A percentile compares a stretch with the other conserved stretches of the same genome.
Conservation (phyloP, 2,329 filamentous ascomycete species). For the Aspergillus terreus region DNA sequence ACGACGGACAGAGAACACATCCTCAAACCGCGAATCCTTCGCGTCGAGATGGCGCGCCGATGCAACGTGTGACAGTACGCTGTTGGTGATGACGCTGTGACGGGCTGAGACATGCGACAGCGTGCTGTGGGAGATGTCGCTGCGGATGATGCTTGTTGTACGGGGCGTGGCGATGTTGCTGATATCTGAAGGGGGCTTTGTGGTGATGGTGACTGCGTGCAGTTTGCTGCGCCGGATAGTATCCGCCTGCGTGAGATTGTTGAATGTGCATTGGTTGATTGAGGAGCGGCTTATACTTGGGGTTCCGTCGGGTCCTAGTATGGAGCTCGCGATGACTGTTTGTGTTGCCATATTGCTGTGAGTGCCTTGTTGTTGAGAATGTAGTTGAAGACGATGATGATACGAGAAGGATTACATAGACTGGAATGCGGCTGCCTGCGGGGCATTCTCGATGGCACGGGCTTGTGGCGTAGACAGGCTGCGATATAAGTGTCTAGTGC, state of each 20-base stretch:
- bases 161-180: background rate
- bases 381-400: too few relatives aligned
- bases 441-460: too few relatives aligned
- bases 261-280: slow-evolving; percentile 10
- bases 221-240: slow-evolving; percentile 9
- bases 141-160: slow-evolving; percentile 12
- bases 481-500: too few relatives aligned
- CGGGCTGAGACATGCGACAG: slow-evolving; percentile 12
- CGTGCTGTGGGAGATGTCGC: slow-evolving; percentile 14
- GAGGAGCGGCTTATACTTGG: slow-evolving; percentile 4
- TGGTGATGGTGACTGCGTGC: slow-evolving; percentile 3
- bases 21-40: slow-evolving; percentile 11
- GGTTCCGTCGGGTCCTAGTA: background rate
- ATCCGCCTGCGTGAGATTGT: slow-evolving; percentile 10
- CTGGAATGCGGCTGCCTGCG: too few relatives aligned
- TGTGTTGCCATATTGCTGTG: background rate
- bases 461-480: too few relatives aligned
- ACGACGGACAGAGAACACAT: slow-evolving; percentile 10
- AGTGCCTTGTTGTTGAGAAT: too few relatives aligned
- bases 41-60: slow-evolving; percentile 8
- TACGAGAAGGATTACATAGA: too few relatives aligned
- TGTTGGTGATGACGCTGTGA: slow-evolving; percentile 13
- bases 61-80: slow-evolving; percentile 14
- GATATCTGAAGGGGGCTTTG: background rate
- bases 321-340: background rate